These are phyloP conservation scores for Cichorium intybus DNA, from an alignment of 140 eudicot species.

Conservation along the genomic window DNA sequence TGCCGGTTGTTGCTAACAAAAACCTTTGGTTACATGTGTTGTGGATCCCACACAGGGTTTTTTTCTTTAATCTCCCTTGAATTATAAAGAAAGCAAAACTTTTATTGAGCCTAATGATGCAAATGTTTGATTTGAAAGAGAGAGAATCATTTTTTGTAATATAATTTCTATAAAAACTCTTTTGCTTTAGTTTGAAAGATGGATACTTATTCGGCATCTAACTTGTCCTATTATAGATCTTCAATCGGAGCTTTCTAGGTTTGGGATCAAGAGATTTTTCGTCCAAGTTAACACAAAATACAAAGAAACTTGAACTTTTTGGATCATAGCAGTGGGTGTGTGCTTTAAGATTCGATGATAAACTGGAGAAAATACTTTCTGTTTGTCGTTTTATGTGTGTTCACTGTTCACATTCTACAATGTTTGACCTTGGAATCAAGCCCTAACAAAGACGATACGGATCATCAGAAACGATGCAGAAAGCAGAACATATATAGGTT, in stretches of 20 bases:
- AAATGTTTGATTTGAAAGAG: too few relatives aligned
- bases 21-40: too few relatives aligned
- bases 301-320: neutral
- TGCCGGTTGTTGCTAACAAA: too few relatives aligned
- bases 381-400: neutral
- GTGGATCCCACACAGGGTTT: too few relatives aligned
- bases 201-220: neutral
- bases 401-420: neutral
- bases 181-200: neutral
- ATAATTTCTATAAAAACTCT: neutral
- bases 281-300: neutral
- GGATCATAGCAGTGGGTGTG: neutral
- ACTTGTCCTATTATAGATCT: neutral
- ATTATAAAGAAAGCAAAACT: neutral
- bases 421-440: conserved; percentile 3
- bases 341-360: neutral
- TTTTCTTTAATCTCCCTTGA: too few relatives aligned
- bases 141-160: too few relatives aligned
- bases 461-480: neutral
- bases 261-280: neutral
- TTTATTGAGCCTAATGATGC: too few relatives aligned
- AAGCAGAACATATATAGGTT: neutral
- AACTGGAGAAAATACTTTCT: neutral
- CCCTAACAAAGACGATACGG: conserved; percentile 10
- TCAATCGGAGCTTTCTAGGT: neutral